phyloP scores from a whole-genome alignment of 768 basidiomycete species.

The Pleurotus eryngii region DNA sequence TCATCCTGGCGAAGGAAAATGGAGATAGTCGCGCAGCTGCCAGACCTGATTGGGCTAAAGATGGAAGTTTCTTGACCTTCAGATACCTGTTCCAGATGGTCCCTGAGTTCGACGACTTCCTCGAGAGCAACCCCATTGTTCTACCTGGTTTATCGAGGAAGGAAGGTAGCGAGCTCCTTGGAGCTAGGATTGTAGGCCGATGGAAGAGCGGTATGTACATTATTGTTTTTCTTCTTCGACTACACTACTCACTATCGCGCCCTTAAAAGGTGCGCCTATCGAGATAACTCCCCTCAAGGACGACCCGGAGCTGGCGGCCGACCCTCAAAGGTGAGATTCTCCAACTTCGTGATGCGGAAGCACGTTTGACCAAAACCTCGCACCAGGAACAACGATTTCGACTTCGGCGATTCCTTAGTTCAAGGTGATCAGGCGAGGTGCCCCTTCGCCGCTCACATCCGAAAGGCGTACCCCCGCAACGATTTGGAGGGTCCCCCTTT shows the following conservation, averaged over 20 bases:
- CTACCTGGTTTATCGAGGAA: conserved; percentile 30
- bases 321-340: conserved; percentile 29
- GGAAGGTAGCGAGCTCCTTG: conserved; percentile 46
- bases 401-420: conserved; percentile 23
- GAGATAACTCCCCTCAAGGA: conserved; percentile 42
- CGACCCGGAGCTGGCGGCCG: conserved; percentile 31
- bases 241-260: too few species aligned
- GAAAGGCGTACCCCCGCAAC: conserved; percentile 45
- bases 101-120: conserved; percentile 48
- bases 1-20: conserved; percentile 40
- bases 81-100: conserved; percentile 50
- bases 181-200: conserved; percentile 50
- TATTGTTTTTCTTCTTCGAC: background rate
- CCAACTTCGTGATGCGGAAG: conserved; percentile 11
- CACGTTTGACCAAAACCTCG: background rate
- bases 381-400: conserved; percentile 40
- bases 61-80: conserved; percentile 52
- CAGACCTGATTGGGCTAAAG: conserved; percentile 41
- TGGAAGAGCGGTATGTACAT: conserved; percentile 48
- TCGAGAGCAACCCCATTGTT: conserved; percentile 35
- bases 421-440: conserved; percentile 28
- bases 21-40: conserved; percentile 29
- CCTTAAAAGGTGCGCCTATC: conserved; percentile 38
- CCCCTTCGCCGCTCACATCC: conserved; percentile 47
- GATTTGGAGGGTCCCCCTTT: conserved; percentile 30